Percentiles rank a stretch among this genome's conserved stretches.
Conservation (phyloP, 1,284 basidiomycete species). For the Ganoderma multipileum region DNA sequence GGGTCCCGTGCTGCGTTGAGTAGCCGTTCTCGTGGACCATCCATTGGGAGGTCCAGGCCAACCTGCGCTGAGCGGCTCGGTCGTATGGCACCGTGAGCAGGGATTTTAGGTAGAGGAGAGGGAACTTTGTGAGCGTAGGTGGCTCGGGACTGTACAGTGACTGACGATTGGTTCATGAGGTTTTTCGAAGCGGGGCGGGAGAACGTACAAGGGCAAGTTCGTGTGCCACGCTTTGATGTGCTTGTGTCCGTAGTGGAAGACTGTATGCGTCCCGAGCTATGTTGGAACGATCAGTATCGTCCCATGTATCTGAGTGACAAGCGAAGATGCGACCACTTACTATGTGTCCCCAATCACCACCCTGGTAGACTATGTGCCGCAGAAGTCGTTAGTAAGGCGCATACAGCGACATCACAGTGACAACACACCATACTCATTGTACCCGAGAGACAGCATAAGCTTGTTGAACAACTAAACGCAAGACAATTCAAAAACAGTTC, state of each 20-base stretch:
- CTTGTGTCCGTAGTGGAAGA: constrained; percentile 23
- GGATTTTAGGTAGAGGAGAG: constrained; percentile 1
- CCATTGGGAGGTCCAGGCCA: constrained; percentile 28
- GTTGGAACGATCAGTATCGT: constrained; percentile 35
- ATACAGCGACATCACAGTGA: not conserved
- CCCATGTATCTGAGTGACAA: too few species aligned
- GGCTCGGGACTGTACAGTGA: not conserved
- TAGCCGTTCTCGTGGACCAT: constrained; percentile 2
- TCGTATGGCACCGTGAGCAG: not conserved
- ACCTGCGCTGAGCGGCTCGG: not conserved
- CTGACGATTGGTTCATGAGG: constrained; percentile 13
- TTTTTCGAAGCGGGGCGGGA: not conserved
- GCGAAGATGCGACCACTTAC: not conserved
- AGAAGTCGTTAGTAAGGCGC: not conserved
- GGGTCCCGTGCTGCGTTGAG: constrained; percentile 47
- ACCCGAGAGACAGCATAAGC: constrained; percentile 34
- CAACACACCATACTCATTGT: constrained; percentile 33
- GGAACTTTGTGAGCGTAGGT: not conserved
- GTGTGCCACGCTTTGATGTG: constrained; percentile 33
- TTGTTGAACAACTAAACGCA: constrained; percentile 17
- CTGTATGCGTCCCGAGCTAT: constrained; percentile 31
- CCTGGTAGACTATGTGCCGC: constrained; percentile 7
- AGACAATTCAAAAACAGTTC: not conserved
- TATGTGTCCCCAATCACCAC: constrained; percentile 12
- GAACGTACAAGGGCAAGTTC: constrained; percentile 31